Conservation (phyloP, 495 filamentous ascomycete genomes). For the Penicillium roqueforti region DNA sequence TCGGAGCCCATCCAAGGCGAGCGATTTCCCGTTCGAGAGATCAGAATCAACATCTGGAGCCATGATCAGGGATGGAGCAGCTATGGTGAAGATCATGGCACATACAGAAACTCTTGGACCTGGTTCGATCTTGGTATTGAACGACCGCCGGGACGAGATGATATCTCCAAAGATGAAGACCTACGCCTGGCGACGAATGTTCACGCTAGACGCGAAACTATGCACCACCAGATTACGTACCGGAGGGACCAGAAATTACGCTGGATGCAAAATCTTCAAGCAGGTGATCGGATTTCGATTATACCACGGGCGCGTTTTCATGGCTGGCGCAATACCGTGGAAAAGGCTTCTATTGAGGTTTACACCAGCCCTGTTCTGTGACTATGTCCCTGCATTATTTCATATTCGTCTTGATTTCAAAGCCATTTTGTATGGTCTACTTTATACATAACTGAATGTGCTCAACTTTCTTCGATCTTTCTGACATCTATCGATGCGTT, state of each 20-base stretch:
- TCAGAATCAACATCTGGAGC: slow-evolving; percentile 52
- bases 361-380: not conserved
- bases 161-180: not conserved
- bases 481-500: not conserved
- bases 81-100: slow-evolving; percentile 21
- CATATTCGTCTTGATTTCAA: not conserved
- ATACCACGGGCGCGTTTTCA: not conserved
- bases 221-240: not conserved
- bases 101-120: slow-evolving; percentile 46
- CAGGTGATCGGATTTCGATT: slow-evolving; percentile 1
- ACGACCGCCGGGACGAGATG: slow-evolving; percentile 25
- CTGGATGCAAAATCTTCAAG: not conserved
- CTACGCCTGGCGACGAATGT: slow-evolving; percentile 2
- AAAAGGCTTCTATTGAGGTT: slow-evolving; percentile 2
- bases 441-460: not conserved
- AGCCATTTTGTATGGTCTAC: not conserved
- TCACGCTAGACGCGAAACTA: not conserved
- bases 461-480: not conserved
- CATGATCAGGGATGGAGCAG: slow-evolving; percentile 55
- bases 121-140: slow-evolving; percentile 60
- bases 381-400: not conserved
- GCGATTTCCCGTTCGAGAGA: slow-evolving; percentile 34
- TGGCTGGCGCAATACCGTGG: slow-evolving; percentile 2
- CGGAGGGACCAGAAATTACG: not conserved
- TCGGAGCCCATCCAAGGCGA: not conserved